phyloP scores from a whole-genome alignment of 1,139 yeast species.

The Blastobotrys ciferrii region DNA sequence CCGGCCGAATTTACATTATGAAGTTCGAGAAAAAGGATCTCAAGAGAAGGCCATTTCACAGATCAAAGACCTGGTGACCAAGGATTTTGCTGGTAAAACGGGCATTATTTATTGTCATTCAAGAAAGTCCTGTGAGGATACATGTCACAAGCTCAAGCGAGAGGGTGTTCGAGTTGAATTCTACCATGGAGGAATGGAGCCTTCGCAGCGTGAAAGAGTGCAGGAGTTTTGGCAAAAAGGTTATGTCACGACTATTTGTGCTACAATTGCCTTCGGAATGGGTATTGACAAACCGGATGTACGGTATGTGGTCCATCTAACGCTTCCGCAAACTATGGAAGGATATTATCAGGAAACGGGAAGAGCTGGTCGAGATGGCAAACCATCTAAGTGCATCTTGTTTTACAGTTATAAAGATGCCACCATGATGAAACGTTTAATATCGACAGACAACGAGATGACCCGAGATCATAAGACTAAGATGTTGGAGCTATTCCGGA shows the following conservation, averaged over 20 bases:
- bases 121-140: slow-evolving; percentile 81
- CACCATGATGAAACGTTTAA: slow-evolving; percentile 62
- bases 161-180: slow-evolving; percentile 54
- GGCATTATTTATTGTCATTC: slow-evolving; percentile 96
- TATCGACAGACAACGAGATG: slow-evolving; percentile 70
- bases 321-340: slow-evolving; percentile 87
- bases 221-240: slow-evolving; percentile 84
- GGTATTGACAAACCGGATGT: slow-evolving; percentile 98
- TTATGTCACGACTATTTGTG: slow-evolving; percentile 74
- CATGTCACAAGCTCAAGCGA: slow-evolving; percentile 57
- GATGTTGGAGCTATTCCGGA: slow-evolving; percentile 72
- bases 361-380: slow-evolving; percentile 97
- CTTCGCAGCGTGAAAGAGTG: slow-evolving; percentile 66
- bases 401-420: slow-evolving; percentile 73
- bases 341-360: slow-evolving; percentile 98
- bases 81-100: slow-evolving; percentile 55
- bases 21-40: slow-evolving; percentile 63
- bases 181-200: slow-evolving; percentile 92
- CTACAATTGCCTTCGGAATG: slow-evolving; percentile 98
- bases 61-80: slow-evolving; percentile 55
- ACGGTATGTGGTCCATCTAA: slow-evolving; percentile 81
- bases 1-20: slow-evolving; percentile 79
- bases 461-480: slow-evolving; percentile 67
- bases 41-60: slow-evolving; percentile 50
- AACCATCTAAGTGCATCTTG: slow-evolving; percentile 74